Conservation (phyloP, 2,329 filamentous ascomycete genomes). For the Aspergillus thermomutatus region DNA sequence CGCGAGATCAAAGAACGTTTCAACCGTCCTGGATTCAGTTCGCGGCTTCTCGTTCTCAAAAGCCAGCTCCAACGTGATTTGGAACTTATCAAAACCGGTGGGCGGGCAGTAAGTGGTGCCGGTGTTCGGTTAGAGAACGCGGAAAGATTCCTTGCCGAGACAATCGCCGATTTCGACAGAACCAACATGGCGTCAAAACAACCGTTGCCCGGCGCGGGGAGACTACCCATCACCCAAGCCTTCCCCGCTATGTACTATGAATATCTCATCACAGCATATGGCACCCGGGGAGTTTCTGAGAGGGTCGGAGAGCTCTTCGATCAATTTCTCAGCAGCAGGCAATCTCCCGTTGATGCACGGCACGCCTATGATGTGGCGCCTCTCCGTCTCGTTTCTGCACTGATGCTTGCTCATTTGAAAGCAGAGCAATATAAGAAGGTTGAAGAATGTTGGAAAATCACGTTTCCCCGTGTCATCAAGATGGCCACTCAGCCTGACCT, state of each 20-base stretch:
- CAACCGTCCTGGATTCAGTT: constrained; percentile 28
- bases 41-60: constrained; percentile 36
- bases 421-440: constrained; percentile 60
- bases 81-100: constrained; percentile 15
- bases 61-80: constrained; percentile 34
- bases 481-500: constrained; percentile 37
- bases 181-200: constrained; percentile 45
- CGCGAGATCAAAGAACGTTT: constrained; percentile 39
- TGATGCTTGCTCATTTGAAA: constrained; percentile 65
- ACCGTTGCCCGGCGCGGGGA: constrained; percentile 33
- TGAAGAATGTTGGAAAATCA: constrained; percentile 63
- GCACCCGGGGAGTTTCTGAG: constrained; percentile 42
- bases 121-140: constrained; percentile 28
- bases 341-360: constrained; percentile 4
- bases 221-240: constrained; percentile 36
- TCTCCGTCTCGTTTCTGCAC: constrained; percentile 55
- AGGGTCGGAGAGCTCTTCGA: constrained; percentile 56
- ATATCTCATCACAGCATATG: constrained; percentile 56
- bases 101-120: constrained; percentile 6
- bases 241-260: constrained; percentile 53
- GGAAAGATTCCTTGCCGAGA: constrained; percentile 36
- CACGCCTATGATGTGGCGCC: constrained; percentile 42
- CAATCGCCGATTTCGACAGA: constrained; percentile 36
- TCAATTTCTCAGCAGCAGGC: constrained; percentile 41
- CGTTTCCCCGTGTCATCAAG: constrained; percentile 52